Percentiles rank a stretch among this genome's conserved stretches.
phyloP scores from a whole-genome alignment of 805 yeast genomes.

The Suhomyces xylopsoci region DNA sequence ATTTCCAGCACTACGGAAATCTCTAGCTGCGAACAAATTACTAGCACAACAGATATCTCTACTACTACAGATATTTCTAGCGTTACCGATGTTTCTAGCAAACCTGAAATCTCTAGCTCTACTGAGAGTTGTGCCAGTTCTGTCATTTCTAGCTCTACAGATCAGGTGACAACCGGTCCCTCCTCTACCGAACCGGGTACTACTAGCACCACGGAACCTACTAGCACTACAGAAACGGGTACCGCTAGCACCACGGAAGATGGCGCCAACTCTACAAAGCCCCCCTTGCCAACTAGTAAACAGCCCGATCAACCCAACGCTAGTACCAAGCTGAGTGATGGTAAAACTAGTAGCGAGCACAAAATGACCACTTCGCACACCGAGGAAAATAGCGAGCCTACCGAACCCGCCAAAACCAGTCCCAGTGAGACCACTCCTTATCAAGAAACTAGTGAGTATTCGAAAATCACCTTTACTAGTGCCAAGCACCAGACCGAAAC shows the following conservation, averaged over 20 bases:
- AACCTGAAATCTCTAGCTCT: too few species aligned
- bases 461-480: not conserved
- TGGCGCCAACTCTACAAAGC: not conserved
- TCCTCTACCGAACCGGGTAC: not conserved
- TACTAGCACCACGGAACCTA: not conserved
- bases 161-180: not conserved
- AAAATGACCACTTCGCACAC: not conserved
- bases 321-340: not conserved
- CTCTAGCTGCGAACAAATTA: too few species aligned
- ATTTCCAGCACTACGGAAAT: too few species aligned
- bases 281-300: not conserved
- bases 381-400: not conserved
- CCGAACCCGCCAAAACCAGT: not conserved
- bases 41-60: too few species aligned
- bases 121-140: not conserved
- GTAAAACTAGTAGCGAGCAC: not conserved
- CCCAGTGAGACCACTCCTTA: not conserved
- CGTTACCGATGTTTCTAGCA: too few species aligned
- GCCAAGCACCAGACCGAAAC: not conserved
- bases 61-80: too few species aligned
- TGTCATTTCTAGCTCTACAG: not conserved
- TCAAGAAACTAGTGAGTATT: not conserved
- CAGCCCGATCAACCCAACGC: not conserved
- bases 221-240: not conserved
- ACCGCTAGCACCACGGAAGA: not conserved